Percentiles rank a stretch among this genome's conserved stretches.
Conservation (phyloP, 2,329 filamentous ascomycete genomes). For the Chalaropsis ovoidea region DNA sequence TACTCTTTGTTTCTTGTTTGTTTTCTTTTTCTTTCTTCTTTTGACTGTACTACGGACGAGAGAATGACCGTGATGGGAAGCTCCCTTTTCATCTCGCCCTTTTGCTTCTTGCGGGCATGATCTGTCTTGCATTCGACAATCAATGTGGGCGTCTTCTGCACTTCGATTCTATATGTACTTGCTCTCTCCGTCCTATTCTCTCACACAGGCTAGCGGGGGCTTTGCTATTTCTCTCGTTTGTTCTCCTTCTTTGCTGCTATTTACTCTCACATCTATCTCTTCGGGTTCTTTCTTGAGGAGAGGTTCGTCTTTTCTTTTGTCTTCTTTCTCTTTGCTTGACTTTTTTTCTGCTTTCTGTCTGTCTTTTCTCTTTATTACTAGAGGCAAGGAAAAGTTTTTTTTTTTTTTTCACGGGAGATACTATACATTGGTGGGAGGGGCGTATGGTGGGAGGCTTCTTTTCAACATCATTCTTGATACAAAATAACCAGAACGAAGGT, state of each 20-base stretch:
- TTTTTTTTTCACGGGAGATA: slow-evolving; percentile 9
- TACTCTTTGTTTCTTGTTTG: slow-evolving; percentile 13
- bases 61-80: not conserved
- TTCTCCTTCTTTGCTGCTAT: slow-evolving; percentile 11
- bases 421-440: slow-evolving; percentile 12
- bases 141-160: not conserved
- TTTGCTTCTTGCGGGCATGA: not conserved
- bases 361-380: slow-evolving; percentile 12
- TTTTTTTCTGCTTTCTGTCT: slow-evolving; percentile 1
- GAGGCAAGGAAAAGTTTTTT: slow-evolving; percentile 7
- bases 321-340: not conserved
- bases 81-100: not conserved
- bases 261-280: slow-evolving; percentile 12
- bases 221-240: not conserved
- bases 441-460: slow-evolving; percentile 15
- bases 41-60: not conserved
- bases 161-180: not conserved
- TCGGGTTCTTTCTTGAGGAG: not conserved
- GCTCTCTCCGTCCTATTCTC: not conserved
- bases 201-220: not conserved
- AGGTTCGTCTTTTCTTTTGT: not conserved
- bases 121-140: not conserved
- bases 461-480: slow-evolving; percentile 16
- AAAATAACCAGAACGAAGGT: slow-evolving; percentile 13
- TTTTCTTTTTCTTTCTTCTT: slow-evolving; percentile 15